phyloP scores from a whole-genome alignment of 208 protist species.

The Novymonas esmeraldas region DNA sequence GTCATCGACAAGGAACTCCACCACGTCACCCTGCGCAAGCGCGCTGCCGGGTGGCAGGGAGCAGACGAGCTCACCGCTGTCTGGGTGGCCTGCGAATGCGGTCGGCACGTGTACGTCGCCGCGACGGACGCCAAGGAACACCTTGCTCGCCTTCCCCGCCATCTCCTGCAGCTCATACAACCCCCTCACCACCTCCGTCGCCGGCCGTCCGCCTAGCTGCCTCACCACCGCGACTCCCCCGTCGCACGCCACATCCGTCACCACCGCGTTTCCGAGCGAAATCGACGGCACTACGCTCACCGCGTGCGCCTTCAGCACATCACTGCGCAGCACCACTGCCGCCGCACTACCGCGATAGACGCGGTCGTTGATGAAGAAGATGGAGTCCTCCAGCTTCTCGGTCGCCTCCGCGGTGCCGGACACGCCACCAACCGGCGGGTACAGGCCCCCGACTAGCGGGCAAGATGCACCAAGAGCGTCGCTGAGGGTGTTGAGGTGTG shows the following conservation, averaged over 20 bases:
- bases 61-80: conserved; percentile 48
- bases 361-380: conserved; percentile 86
- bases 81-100: conserved; percentile 72
- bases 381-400: conserved; percentile 58
- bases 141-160: conserved; percentile 53
- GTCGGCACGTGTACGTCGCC: conserved; percentile 60
- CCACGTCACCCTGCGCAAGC: conserved; percentile 27
- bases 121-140: conserved; percentile 70
- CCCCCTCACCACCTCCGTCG: conserved; percentile 69
- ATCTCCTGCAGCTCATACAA: conserved; percentile 65
- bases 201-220: conserved; percentile 41
- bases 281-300: conserved; percentile 84
- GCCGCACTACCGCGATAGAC: conserved; percentile 82
- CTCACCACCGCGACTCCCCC: conserved; percentile 54
- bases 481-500: conserved; percentile 51
- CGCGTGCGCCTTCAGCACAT: conserved; percentile 54
- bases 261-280: conserved; percentile 37
- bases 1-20: conserved; percentile 84
- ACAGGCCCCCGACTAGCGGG: conserved; percentile 77
- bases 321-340: conserved; percentile 73
- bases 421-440: conserved; percentile 50
- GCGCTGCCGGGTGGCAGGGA: conserved; percentile 40
- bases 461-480: conserved; percentile 35
- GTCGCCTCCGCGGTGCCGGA: conserved; percentile 2
- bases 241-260: conserved; percentile 40